Evolutionary conservation across 1,139 yeast genomes (phyloP).

Genomic region (Pichia sp.): DNA sequence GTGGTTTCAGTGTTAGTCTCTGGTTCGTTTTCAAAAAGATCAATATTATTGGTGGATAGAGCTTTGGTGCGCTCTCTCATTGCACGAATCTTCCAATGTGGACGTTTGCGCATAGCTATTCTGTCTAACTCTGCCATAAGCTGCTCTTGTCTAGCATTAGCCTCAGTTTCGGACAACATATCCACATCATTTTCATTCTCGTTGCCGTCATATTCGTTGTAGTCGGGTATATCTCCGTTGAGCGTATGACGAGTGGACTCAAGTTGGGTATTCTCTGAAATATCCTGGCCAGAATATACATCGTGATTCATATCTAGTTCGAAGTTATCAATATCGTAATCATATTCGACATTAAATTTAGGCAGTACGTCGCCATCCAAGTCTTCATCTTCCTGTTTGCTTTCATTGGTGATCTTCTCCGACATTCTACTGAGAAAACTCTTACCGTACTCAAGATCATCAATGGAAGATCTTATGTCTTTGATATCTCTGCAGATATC

Average conservation of each 20-base stretch:
- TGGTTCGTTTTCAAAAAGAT: no score
- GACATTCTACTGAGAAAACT: constrained; percentile 4
- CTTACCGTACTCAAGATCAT: constrained; percentile 9
- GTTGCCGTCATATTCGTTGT: constrained; percentile 1
- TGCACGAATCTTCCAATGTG: constrained; percentile 10
- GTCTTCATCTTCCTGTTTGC: neutral
- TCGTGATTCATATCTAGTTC: constrained; percentile 12
- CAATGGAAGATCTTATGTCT: constrained; percentile 6
- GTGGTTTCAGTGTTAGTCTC: no score
- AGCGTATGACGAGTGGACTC: no score
- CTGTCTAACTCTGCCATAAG: constrained; percentile 7
- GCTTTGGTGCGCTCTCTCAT: no score
- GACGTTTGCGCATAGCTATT: neutral
- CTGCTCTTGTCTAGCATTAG: constrained; percentile 11
- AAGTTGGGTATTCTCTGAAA: constrained; percentile 14
- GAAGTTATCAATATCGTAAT: constrained; percentile 15
- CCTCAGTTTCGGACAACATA: neutral
- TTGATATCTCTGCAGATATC: constrained; percentile 6
- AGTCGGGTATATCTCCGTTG: no score
- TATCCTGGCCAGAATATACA: constrained; percentile 4
- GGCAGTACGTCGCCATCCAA: neutral
- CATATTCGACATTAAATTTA: constrained; percentile 5
- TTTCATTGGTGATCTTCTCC: constrained; percentile 5
- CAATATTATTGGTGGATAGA: no score
- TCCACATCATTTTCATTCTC: neutral